These are phyloP conservation scores for Leccinum subgranulosum DNA, from an alignment of 768 basidiomycete species.

Conservation along the genomic window DNA sequence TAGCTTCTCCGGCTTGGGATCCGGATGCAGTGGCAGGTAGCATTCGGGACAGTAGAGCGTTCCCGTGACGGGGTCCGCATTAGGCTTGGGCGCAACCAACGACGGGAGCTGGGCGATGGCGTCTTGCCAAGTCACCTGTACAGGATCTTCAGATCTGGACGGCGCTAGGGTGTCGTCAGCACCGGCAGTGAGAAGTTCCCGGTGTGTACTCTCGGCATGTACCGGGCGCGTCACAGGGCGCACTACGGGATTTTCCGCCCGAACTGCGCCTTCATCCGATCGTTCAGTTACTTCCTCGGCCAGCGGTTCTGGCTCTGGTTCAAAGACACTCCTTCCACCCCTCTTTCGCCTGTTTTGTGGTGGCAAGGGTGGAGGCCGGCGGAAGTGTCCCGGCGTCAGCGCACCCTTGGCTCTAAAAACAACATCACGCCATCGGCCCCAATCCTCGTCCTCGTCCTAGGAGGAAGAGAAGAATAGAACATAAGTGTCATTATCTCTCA, in stretches of 20 bases:
- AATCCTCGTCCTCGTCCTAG: conserved; percentile 85
- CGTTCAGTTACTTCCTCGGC: background rate
- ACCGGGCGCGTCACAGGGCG: background rate
- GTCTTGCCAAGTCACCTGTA: conserved; percentile 46
- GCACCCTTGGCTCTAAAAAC: conserved; percentile 74
- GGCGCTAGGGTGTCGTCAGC: background rate
- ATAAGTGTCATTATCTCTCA: conserved; percentile 1
- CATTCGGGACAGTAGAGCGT: conserved; percentile 83
- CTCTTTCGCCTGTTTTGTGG: conserved; percentile 59
- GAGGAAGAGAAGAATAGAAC: background rate
- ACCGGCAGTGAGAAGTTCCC: background rate
- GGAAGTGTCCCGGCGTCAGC: conserved; percentile 36
- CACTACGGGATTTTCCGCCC: background rate
- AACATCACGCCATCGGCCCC: conserved; percentile 85
- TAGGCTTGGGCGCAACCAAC: conserved; percentile 20
- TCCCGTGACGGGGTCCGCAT: conserved; percentile 39
- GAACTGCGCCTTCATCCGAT: background rate
- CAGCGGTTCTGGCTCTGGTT: conserved; percentile 13
- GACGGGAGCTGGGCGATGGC: conserved; percentile 38
- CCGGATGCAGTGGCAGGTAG: conserved; percentile 88
- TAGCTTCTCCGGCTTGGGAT: conserved; percentile 87
- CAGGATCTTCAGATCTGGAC: background rate
- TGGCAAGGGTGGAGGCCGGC: conserved; percentile 41
- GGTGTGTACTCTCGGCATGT: background rate
- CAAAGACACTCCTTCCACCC: conserved; percentile 40